Conservation (phyloP, 176 grass and related monocot genomes). For the Carex parvula region DNA sequence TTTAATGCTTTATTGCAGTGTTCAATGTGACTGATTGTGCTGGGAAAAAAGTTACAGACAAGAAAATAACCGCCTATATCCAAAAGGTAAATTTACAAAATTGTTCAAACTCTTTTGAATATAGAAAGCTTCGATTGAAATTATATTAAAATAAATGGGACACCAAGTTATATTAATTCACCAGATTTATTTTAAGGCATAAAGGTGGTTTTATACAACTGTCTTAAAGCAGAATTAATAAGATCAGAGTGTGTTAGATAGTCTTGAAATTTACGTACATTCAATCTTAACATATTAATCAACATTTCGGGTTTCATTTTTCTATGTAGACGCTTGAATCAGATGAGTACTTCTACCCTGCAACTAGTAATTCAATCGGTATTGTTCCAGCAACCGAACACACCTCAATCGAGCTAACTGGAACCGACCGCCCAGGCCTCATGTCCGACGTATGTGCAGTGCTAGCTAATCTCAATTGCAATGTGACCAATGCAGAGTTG, state of each 20-base stretch:
- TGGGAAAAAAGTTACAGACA: slow-evolving; percentile 63
- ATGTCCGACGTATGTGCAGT: slow-evolving; percentile 85
- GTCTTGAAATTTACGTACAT: not conserved
- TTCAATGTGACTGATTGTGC: slow-evolving; percentile 74
- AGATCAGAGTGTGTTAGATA: not conserved
- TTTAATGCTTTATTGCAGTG: slow-evolving; percentile 35
- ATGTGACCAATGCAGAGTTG: slow-evolving; percentile 55
- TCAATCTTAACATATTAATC: not conserved
- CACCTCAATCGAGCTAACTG: slow-evolving; percentile 74
- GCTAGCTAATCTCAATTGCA: slow-evolving; percentile 43
- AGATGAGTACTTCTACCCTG: slow-evolving; percentile 59
- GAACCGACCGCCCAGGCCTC: slow-evolving; percentile 65
- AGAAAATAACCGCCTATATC: slow-evolving; percentile 57
- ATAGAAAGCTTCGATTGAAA: not conserved
- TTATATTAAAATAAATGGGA: not conserved
- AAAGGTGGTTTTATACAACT: not conserved
- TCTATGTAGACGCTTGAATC: slow-evolving; percentile 54
- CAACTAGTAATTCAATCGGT: slow-evolving; percentile 48
- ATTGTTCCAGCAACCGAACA: slow-evolving; percentile 51
- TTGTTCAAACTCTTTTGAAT: not conserved
- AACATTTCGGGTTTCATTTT: not conserved
- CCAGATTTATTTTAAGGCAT: not conserved
- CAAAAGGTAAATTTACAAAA: slow-evolving; percentile 42
- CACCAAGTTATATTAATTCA: not conserved
- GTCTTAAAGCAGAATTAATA: not conserved